Evolutionary conservation across 1,139 yeast species (phyloP).

Genomic region (Hemisphaericaspora subhashii): DNA sequence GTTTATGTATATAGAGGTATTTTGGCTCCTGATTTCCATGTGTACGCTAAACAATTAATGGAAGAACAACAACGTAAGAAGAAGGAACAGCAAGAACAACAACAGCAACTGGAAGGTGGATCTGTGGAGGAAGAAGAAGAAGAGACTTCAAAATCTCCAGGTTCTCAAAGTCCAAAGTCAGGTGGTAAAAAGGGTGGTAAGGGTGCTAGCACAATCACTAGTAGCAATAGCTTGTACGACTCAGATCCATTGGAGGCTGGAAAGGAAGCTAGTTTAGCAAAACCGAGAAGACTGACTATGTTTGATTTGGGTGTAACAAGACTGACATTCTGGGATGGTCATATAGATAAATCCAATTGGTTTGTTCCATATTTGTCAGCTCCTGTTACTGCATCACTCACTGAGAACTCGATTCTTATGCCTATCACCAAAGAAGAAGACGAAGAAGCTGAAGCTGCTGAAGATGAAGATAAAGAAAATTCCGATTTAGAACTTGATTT

Average conservation of each 20-base stretch:
- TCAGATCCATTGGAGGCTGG: conserved; percentile 26
- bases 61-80: conserved; percentile 23
- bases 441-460: conserved; percentile 5
- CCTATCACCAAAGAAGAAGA: conserved; percentile 11
- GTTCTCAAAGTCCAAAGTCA: conserved; percentile 11
- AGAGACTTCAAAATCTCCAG: conserved; percentile 6
- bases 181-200: conserved; percentile 2
- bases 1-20: conserved; percentile 81
- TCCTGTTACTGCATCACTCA: conserved; percentile 71
- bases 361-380: conserved; percentile 73
- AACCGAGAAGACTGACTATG: conserved; percentile 51
- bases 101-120: conserved; percentile 3
- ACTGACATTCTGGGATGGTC: conserved; percentile 49
- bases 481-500: conserved; percentile 42
- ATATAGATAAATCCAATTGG: conserved; percentile 53
- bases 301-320: conserved; percentile 46
- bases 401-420: conserved; percentile 15
- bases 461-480: conserved; percentile 16
- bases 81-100: conserved; percentile 6
- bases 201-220: conserved; percentile 6
- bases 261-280: conserved; percentile 25
- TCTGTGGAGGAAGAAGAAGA: conserved; percentile 4
- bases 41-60: conserved; percentile 62
- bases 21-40: conserved; percentile 67
- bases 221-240: neutral